Evolutionary conservation across 2,329 filamentous ascomycete genomes (phyloP), one percentile per base, ranked within the genome.

Genomic region (Arthrobotrys entomopaga): DNA sequence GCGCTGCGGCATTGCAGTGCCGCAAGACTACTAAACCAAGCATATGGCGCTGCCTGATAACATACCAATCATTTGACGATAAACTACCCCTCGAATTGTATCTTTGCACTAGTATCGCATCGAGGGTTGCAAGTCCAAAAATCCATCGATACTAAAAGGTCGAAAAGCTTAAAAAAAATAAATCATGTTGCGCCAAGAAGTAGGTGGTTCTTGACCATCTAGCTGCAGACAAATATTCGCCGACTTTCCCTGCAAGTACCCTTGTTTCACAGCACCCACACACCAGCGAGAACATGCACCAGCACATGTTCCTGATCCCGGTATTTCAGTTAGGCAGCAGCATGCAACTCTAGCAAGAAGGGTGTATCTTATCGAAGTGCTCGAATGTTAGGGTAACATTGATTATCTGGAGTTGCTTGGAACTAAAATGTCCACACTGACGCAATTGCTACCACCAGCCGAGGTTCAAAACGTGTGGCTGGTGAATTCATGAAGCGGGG

Each of bases 241-340:
- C 70, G 70, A 67, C 70, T 53, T 60, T 67, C 70, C 70, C 63
- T 74, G 70, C 70, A 67, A 52, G 34, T 46, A 74, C 46, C 70
- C 70, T 66, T 67, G 70, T 74, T 67, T 66, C 70, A 74, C 58
- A 61, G 69, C 61, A 72, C 61, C 60, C 60, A 61, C 69, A 73
- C 69, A 65, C 53, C 56, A 74, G 61, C 50, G 56, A 56, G 52
- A 38, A 61, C 57, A 63, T 58, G 61, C 69, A 66, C 61, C 61
- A 74, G 70, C 70, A 67, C 70, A 74, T 74, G 63, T 74, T 74
- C 70, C 70, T 74, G 63, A 67, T 66, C 70, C 70, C 50, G 63
- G 70, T 64, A 67, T 49, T 34, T 63, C 49, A 73, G 63, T 67
- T 74, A 74, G 70, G 70, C 70, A 74, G 70, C 70, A 74, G 70